These are phyloP conservation scores for Erysimum cheiri DNA, from an alignment of 441 rosid genomes.

Conservation along the genomic window DNA sequence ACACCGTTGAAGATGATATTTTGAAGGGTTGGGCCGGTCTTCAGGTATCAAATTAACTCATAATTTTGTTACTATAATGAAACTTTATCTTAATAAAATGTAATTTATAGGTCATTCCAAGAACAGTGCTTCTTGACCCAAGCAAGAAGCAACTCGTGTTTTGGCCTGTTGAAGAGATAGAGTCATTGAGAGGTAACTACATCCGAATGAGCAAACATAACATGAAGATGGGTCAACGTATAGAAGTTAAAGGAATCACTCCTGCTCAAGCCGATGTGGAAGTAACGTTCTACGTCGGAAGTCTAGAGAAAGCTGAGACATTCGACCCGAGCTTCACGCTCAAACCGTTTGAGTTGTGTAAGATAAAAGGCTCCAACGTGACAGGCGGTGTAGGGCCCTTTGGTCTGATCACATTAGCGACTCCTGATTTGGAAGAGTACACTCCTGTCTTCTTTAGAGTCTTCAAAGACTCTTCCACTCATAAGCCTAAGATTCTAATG, in stretches of 20 bases:
- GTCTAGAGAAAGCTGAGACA: conserved; percentile 65
- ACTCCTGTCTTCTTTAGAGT: conserved; percentile 87
- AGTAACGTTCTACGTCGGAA: conserved; percentile 60
- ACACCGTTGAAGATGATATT: conserved; percentile 47
- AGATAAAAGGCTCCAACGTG: conserved; percentile 49
- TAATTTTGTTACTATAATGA: background rate
- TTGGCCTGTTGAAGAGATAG: conserved; percentile 78
- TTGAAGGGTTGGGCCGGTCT: conserved; percentile 87
- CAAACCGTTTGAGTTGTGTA: conserved; percentile 64
- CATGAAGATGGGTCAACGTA: conserved; percentile 50
- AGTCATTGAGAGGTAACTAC: conserved; percentile 50
- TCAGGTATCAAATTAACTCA: conserved; percentile 49
- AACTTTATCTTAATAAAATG: background rate
- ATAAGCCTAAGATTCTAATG: conserved; percentile 62
- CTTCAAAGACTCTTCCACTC: conserved; percentile 49
- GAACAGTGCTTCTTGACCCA: conserved; percentile 67
- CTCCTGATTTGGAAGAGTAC: conserved; percentile 62
- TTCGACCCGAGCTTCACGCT: conserved; percentile 63
- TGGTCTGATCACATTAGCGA: conserved; percentile 80
- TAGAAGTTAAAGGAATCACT: conserved; percentile 67
- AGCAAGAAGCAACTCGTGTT: conserved; percentile 62
- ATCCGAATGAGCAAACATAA: conserved; percentile 45
- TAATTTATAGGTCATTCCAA: conserved; percentile 63
- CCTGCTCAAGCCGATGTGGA: conserved; percentile 91
- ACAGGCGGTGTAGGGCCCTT: conserved; percentile 82